Evolutionary conservation across 179 eudicot genomes (phyloP), one percentile per base, ranked within the genome.

Genomic region (Silene vulgaris): DNA sequence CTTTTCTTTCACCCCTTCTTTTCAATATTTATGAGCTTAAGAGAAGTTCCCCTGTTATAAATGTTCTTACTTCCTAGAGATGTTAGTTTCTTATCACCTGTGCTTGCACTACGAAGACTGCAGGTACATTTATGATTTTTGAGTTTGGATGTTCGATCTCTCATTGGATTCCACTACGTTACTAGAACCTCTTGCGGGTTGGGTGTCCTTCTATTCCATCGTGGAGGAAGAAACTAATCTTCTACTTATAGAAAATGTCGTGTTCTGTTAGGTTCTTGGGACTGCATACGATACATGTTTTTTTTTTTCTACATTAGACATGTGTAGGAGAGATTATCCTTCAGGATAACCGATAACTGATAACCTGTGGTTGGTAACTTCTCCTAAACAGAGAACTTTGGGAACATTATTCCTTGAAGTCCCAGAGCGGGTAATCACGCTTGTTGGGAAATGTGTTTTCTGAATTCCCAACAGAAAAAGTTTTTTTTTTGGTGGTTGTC

Each of bases 11-110:
- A 2, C 14, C 7, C 37, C 61, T 0, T 32, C 11, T 23, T 26
- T 52, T 23, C 40, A 3, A 26, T 23, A 23, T 7, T 12, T 69
- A 21, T 69, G 73, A 69, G n/a, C 57, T 69, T 48, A 8, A 8
- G 13, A 19, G 12, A 12, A 45, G 14, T 43, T 21, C 14, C 35
- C 32, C 14, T 69, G 21, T 45, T 43, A 43, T 8, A 19, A 20
- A 66, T 28, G 35, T 11, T 28, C 67, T 63, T 63, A 26, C 67
- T 63, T 63, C 37, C 23, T 61, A 28, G 67, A 63, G 67, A 28
- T 7, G 48, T 40, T 0, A 40, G 8, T 40, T 40, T 8, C 1
- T 8, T 40, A 40, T 11, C 48, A 8, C 48, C 8, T 40, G 1
- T 40, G 48, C 2, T 40, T 40, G 12, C 48, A 40, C 11, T 40